phyloP scores from a whole-genome alignment of 2,329 filamentous ascomycete species.

The Colletotrichum paranaense region DNA sequence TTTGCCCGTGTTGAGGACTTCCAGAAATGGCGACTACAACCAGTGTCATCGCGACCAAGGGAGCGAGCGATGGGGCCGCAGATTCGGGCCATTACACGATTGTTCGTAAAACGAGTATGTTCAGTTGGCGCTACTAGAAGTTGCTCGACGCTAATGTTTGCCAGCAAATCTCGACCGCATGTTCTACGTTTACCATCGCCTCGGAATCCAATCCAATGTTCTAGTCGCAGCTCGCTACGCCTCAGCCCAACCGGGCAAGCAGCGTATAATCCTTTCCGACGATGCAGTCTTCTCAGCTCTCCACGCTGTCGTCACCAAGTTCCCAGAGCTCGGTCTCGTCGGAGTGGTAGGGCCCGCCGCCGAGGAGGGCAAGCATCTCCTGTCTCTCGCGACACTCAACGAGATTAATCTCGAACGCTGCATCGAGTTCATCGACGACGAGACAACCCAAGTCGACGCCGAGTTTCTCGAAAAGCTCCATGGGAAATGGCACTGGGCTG shows the following conservation, averaged over 20 bases:
- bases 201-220: slow-evolving; percentile 40
- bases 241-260: background rate
- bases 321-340: slow-evolving; percentile 36
- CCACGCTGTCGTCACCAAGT: slow-evolving; percentile 31
- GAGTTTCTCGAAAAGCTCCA: slow-evolving; percentile 11
- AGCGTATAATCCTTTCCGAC: slow-evolving; percentile 10
- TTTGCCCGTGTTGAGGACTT: background rate
- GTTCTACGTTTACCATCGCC: slow-evolving; percentile 37
- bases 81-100: slow-evolving; percentile 5
- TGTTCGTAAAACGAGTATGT: slow-evolving; percentile 16
- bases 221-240: slow-evolving; percentile 38
- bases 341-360: slow-evolving; percentile 22
- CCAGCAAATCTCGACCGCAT: slow-evolving; percentile 34
- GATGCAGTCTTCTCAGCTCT: slow-evolving; percentile 36
- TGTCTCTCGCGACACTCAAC: slow-evolving; percentile 23
- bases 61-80: background rate
- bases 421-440: slow-evolving; percentile 27
- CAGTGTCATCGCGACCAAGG: background rate
- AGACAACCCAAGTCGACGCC: background rate
- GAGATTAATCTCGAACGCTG: slow-evolving; percentile 22
- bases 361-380: slow-evolving; percentile 5
- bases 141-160: background rate
- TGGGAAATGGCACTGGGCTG: slow-evolving; percentile 23
- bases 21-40: background rate
- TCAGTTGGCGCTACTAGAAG: background rate